Conservation (phyloP, 768 basidiomycete species). For the Amyloporia xantha region DNA sequence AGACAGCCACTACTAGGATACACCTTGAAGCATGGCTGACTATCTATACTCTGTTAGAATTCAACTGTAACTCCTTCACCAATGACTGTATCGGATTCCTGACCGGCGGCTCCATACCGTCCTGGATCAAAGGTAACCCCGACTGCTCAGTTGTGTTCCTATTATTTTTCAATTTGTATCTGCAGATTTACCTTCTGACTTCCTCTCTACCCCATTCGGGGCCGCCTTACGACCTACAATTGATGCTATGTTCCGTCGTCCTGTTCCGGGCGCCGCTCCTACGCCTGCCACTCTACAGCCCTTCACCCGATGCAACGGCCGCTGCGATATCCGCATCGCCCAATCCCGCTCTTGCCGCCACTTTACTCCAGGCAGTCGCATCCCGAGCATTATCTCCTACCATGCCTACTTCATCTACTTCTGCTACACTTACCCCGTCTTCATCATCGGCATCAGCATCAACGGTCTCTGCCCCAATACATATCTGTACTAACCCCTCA, state of each 20-base stretch:
- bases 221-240: slow-evolving; percentile 83
- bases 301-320: slow-evolving; percentile 25
- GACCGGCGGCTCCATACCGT: slow-evolving; percentile 75
- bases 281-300: slow-evolving; percentile 23
- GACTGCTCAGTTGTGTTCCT: slow-evolving; percentile 14
- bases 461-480: slow-evolving; percentile 55
- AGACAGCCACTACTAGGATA: no score
- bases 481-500: slow-evolving; percentile 66
- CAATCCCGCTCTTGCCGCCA: slow-evolving; percentile 43
- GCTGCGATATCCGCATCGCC: slow-evolving; percentile 30
- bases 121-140: slow-evolving; percentile 80
- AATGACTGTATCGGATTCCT: slow-evolving; percentile 84
- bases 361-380: slow-evolving; percentile 52
- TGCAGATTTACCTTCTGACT: slow-evolving; percentile 71
- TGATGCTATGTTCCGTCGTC: slow-evolving; percentile 77
- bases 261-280: slow-evolving; percentile 36
- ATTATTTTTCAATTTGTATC: neutral
- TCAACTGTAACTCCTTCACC: slow-evolving; percentile 95
- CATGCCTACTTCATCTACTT: slow-evolving; percentile 13
- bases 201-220: slow-evolving; percentile 86
- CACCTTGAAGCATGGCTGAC: neutral
- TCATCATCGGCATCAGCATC: slow-evolving; percentile 33
- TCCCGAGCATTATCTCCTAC: slow-evolving; percentile 36
- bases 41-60: slow-evolving; percentile 42
- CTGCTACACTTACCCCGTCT: slow-evolving; percentile 16